These are phyloP conservation scores for Phialocephala sp. DNA, from an alignment of 2,329 filamentous ascomycete genomes.

Conservation along the genomic window DNA sequence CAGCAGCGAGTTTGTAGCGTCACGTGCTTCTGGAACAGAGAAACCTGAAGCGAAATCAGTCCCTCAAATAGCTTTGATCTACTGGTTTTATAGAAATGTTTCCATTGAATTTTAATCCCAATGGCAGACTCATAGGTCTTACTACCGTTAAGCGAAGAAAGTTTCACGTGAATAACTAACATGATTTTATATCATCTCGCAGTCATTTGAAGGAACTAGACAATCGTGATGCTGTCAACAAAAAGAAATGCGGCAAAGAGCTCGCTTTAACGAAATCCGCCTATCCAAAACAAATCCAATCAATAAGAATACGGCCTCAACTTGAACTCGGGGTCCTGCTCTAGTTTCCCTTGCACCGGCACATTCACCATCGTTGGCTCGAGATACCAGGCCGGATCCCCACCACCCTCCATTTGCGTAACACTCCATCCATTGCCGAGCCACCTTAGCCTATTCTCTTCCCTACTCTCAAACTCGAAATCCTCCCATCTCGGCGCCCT, in stretches of 20 bases:
- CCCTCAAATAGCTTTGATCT: too few species aligned
- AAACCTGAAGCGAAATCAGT: too few species aligned
- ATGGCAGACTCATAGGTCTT: too few species aligned
- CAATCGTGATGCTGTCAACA: background rate
- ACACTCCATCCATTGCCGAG: constrained; percentile 51
- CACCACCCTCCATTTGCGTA: constrained; percentile 48
- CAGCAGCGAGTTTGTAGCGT: too few species aligned
- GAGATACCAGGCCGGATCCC: constrained; percentile 50
- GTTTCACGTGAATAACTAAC: too few species aligned
- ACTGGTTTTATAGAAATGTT: too few species aligned
- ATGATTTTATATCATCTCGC: too few species aligned
- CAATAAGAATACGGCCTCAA: constrained; percentile 47
- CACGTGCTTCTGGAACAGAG: too few species aligned
- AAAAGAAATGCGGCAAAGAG: background rate
- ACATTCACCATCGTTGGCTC: constrained; percentile 47
- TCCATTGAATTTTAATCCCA: too few species aligned
- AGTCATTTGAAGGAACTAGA: background rate
- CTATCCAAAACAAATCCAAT: constrained; percentile 1
- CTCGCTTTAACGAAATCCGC: background rate
- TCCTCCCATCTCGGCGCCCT: constrained; percentile 62
- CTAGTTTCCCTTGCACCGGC: constrained; percentile 45
- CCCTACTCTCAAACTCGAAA: constrained; percentile 46
- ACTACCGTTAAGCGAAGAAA: too few species aligned
- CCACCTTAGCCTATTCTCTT: constrained; percentile 48
- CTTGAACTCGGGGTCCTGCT: constrained; percentile 46